phyloP scores from a whole-genome alignment of 495 filamentous ascomycete species.

The Tuber borchii region DNA sequence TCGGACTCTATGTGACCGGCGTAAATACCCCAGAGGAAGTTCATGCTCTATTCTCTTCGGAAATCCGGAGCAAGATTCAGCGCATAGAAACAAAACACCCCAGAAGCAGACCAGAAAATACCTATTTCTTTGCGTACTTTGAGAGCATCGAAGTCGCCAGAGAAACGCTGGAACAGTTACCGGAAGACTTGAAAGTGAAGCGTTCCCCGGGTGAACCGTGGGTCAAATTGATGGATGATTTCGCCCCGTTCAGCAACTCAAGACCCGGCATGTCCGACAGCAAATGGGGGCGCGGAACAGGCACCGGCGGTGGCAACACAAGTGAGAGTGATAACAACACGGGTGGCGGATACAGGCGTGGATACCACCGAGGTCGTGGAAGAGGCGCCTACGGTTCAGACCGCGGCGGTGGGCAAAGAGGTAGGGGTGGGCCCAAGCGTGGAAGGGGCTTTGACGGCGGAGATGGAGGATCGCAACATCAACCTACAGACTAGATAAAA shows the following conservation, averaged over 20 bases:
- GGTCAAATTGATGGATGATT: constrained; percentile 67
- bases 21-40: constrained; percentile 69
- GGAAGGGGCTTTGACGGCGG: constrained; percentile 18
- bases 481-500: constrained; percentile 19
- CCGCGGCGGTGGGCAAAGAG: constrained; percentile 9
- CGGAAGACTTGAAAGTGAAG: constrained; percentile 64
- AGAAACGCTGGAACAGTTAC: constrained; percentile 62
- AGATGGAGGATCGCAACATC: constrained; percentile 28
- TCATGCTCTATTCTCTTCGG: constrained; percentile 69
- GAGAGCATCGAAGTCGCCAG: constrained; percentile 68
- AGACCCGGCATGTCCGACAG: constrained; percentile 69
- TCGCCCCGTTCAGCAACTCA: constrained; percentile 42
- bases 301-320: constrained; percentile 51
- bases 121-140: constrained; percentile 75
- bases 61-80: constrained; percentile 69
- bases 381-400: constrained; percentile 10
- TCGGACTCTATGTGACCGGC: constrained; percentile 77
- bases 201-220: constrained; percentile 60
- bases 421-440: neutral
- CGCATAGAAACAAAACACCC: constrained; percentile 57
- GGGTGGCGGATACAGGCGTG: constrained; percentile 18
- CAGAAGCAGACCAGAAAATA: neutral
- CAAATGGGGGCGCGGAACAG: constrained; percentile 48
- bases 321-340: constrained; percentile 59
- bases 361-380: constrained; percentile 2